phyloP scores from a whole-genome alignment of 306 rosid genomes.

The Arachis hypogaea region DNA sequence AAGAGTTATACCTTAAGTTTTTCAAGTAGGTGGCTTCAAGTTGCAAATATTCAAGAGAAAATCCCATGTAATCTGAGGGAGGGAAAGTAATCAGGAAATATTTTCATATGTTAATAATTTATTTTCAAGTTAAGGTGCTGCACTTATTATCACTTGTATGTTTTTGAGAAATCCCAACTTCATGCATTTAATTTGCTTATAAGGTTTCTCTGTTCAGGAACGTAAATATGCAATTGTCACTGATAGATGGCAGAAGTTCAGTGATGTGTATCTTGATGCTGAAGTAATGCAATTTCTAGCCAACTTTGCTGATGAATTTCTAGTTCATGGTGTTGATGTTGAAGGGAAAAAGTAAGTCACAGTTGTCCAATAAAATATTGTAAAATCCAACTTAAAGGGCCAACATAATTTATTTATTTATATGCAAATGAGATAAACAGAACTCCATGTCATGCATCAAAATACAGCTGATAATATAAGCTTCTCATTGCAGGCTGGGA shows the following conservation, averaged over 20 bases:
- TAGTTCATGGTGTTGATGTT: conserved; percentile 96
- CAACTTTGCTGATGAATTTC: conserved; percentile 85
- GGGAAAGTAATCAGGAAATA: conserved; percentile 5
- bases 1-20: conserved; percentile 3
- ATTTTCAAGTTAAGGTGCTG: too few relatives aligned
- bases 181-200: conserved; percentile 18
- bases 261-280: conserved; percentile 55
- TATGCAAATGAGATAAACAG: conserved; percentile 12
- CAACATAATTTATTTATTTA: not conserved
- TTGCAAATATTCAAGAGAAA: conserved; percentile 13
- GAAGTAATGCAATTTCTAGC: conserved; percentile 74
- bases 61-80: conserved; percentile 5
- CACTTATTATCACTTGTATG: not conserved
- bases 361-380: not conserved
- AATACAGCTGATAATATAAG: conserved; percentile 37
- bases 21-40: conserved; percentile 23
- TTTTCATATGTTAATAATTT: conserved; percentile 1
- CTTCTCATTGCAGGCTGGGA: conserved; percentile 66
- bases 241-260: conserved; percentile 97
- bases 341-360: conserved; percentile 90
- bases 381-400: not conserved
- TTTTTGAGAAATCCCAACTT: not conserved
- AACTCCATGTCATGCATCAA: conserved; percentile 23
- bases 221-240: conserved; percentile 90
- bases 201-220: conserved; percentile 52